Evolutionary conservation across 495 filamentous ascomycete species (phyloP).

Genomic region (Parmelia sp.): DNA sequence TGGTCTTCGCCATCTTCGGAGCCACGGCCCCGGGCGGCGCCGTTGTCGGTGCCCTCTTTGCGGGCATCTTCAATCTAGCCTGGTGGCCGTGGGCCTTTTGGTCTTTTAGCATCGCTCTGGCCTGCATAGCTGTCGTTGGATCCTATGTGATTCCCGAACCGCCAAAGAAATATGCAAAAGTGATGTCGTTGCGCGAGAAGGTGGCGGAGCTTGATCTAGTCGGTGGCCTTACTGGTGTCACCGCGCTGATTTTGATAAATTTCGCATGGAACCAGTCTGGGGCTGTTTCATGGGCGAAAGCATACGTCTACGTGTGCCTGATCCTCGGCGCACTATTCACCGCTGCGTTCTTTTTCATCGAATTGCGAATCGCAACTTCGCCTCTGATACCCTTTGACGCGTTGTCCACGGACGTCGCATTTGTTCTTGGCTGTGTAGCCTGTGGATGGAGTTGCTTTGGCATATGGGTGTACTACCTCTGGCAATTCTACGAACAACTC

Average conservation of each 20-base stretch:
- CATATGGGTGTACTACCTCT: constrained; percentile 46
- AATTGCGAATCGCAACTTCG: constrained; percentile 32
- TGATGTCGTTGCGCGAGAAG: neutral
- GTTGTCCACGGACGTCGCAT: constrained; percentile 36
- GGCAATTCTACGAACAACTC: constrained; percentile 35
- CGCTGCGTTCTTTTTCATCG: constrained; percentile 37
- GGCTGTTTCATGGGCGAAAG: constrained; percentile 38
- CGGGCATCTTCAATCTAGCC: constrained; percentile 43
- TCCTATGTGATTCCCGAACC: constrained; percentile 28
- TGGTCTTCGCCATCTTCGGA: constrained; percentile 60
- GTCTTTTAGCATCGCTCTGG: constrained; percentile 44
- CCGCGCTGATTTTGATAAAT: constrained; percentile 41
- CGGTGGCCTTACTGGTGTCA: constrained; percentile 26
- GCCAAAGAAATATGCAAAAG: neutral
- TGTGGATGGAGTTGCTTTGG: constrained; percentile 45
- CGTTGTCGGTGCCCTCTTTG: constrained; percentile 46
- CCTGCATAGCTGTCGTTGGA: constrained; percentile 35
- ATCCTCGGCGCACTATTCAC: constrained; percentile 41
- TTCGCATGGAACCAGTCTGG: constrained; percentile 49
- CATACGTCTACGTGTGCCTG: constrained; percentile 42
- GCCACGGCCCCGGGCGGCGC: constrained; percentile 53
- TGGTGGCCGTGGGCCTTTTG: constrained; percentile 69
- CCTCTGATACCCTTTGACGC: constrained; percentile 43
- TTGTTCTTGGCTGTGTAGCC: constrained; percentile 42
- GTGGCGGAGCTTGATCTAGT: constrained; percentile 23